Base-by-base conservation (phyloP, 352 stramenopile species). In the Phytophthora palmivora region DNA sequence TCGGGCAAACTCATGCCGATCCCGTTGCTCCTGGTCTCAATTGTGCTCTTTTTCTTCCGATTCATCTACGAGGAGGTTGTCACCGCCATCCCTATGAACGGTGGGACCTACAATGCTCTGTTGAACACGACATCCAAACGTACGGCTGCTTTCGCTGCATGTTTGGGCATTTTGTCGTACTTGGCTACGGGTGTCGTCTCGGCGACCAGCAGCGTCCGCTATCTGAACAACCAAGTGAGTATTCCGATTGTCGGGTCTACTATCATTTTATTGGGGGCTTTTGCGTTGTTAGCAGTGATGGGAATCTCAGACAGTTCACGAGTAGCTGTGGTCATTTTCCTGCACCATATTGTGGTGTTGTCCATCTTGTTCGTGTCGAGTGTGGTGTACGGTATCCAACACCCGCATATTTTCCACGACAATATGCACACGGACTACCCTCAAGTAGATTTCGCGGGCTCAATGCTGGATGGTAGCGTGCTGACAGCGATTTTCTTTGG, bases 51-150 rank as follows among this genome's bases (percentile, higher is more conserved):
- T 44, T 76, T 79, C 58, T 84, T 78, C 52, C 79, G 80, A 3
- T 91, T 88, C 50, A 94, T 97, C 52, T 97, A 97, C 68, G 82
- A 83, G 39, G 90, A 97, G 66, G 90, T 88, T 1, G 90, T 96
- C 32, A 94, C 77, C 14, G 90, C 90, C 10, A 82, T 97, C 37
- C 89, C 89, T 6, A 79, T 95, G 53, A 97, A 97, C 73, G 90
- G 90, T 12, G 89, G 90, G n/a, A 90, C 86, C 18, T 97, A 97
- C 69, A 97, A 96, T 69, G 82, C 90, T 4, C 76, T 97, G 22
- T 63, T 97, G 14, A 97, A 97, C 73, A 93, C 85, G 22, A 96
- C 88, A 12, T 91, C 70, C 30, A 97, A 97, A 69, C 75, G 82
- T 24, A 79, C 91, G 15, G 90, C 90, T 4, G 85, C 83, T 0